These are phyloP conservation scores for Euphorbia pulcherrima DNA, from an alignment of 345 rosid genomes.

Conservation along the genomic window DNA sequence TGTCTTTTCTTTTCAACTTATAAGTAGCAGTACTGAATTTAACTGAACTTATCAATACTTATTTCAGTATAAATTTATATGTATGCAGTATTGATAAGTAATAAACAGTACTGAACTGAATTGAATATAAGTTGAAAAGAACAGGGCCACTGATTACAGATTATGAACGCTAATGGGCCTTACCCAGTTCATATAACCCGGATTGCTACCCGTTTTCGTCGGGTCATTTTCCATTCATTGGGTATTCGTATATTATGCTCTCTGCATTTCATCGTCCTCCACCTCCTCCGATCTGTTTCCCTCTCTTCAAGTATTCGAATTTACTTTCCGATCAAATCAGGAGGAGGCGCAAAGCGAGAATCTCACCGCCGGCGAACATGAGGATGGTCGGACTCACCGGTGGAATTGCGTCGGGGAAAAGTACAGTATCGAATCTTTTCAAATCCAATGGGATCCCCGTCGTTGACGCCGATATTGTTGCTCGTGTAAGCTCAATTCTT, in stretches of 20 bases:
- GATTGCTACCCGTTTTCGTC: too few species aligned
- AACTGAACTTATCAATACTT: too few species aligned
- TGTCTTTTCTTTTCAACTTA: too few species aligned
- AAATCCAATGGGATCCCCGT: constrained; percentile 55
- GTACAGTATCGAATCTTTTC: constrained; percentile 78
- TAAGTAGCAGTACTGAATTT: too few species aligned
- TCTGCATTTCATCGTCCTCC: not conserved
- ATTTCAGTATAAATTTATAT: too few species aligned
- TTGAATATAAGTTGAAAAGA: too few species aligned
- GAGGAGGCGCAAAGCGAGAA: not conserved
- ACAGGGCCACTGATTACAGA: too few species aligned
- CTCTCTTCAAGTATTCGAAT: not conserved
- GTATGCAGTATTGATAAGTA: too few species aligned
- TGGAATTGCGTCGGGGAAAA: constrained; percentile 90
- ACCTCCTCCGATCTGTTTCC: not conserved
- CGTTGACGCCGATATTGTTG: constrained; percentile 14
- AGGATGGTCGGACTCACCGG: constrained; percentile 84
- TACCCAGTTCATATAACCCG: too few species aligned
- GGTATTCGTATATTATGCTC: not conserved
- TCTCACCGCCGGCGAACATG: constrained; percentile 31
- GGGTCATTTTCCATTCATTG: too few species aligned
- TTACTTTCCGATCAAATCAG: not conserved
- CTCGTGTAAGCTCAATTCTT: not conserved
- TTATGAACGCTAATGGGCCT: too few species aligned
- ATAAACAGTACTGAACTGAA: too few species aligned